These are phyloP conservation scores for Penicillium expansum DNA, from an alignment of 2,329 filamentous ascomycete species.

Conservation along the genomic window DNA sequence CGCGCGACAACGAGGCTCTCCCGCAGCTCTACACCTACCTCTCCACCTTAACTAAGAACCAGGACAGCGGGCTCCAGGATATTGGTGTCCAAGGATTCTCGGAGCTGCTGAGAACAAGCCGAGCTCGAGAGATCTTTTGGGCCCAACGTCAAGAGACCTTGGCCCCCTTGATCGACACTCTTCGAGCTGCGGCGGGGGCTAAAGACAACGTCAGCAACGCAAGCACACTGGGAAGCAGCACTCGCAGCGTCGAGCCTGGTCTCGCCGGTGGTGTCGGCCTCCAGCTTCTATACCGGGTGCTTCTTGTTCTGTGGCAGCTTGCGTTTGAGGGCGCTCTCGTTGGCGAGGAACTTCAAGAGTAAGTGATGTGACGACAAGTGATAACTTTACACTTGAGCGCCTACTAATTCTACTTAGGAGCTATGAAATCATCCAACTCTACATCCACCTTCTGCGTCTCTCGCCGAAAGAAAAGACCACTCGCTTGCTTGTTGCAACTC, in stretches of 20 bases:
- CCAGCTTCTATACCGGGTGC: constrained; percentile 89
- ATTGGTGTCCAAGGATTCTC: constrained; percentile 94
- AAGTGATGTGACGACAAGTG: constrained; percentile 11
- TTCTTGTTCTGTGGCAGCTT: constrained; percentile 93
- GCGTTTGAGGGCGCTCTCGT: constrained; percentile 76
- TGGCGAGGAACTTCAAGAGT: constrained; percentile 72
- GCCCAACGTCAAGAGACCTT: constrained; percentile 82
- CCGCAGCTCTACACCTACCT: constrained; percentile 83
- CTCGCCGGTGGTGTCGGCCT: constrained; percentile 77
- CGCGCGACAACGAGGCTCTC: constrained; percentile 70
- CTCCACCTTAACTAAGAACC: constrained; percentile 75
- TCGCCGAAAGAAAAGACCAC: constrained; percentile 99
- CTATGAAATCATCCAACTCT: constrained; percentile 86
- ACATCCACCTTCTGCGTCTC: constrained; percentile 84
- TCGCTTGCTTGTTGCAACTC: constrained; percentile 80
- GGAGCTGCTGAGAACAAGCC: constrained; percentile 70
- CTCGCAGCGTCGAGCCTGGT: constrained; percentile 63
- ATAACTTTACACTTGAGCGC: constrained; percentile 8
- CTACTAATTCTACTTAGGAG: constrained; percentile 57
- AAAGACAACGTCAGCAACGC: constrained; percentile 67
- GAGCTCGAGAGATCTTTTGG: constrained; percentile 83
- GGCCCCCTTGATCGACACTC: constrained; percentile 75
- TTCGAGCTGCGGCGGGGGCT: constrained; percentile 70
- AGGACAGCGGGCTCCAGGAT: constrained; percentile 88
- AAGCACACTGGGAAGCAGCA: constrained; percentile 57